Conservation (phyloP, 768 basidiomycete genomes). For the Lactarius sp. region DNA sequence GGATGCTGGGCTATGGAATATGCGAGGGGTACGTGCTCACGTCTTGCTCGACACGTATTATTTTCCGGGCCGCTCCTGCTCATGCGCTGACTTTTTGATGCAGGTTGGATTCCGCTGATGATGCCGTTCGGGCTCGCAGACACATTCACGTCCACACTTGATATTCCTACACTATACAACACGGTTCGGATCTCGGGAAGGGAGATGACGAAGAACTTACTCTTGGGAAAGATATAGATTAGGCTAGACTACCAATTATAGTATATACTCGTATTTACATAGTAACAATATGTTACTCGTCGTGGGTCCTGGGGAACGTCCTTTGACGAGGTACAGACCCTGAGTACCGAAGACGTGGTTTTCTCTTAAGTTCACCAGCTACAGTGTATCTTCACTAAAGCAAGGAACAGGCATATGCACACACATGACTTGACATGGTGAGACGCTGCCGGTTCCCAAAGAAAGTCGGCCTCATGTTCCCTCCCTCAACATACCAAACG, state of each 20-base stretch:
- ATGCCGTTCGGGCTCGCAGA: conserved; percentile 92
- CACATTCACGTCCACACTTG: conserved; percentile 80
- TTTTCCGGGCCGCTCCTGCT: background rate
- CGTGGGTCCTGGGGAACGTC: too few species aligned
- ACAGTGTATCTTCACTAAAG: background rate
- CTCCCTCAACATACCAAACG: background rate
- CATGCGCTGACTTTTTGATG: background rate
- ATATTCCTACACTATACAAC: conserved; percentile 74
- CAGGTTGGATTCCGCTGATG: conserved; percentile 99
- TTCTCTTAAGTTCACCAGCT: background rate
- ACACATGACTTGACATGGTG: background rate
- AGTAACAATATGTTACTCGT: background rate
- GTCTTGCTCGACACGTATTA: background rate
- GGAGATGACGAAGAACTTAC: conserved; percentile 78
- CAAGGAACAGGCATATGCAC: too few species aligned
- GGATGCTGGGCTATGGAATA: conserved; percentile 96
- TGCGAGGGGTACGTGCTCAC: conserved; percentile 63
- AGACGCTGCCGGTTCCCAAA: background rate
- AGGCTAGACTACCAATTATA: background rate
- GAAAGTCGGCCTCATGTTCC: background rate
- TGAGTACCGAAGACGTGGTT: background rate
- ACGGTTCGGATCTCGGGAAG: conserved; percentile 73
- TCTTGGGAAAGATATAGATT: conserved; percentile 78
- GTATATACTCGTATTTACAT: background rate
- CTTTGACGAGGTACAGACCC: too few species aligned